Evolutionary conservation across 495 filamentous ascomycete genomes (phyloP), one percentile per base, ranked within the genome.

Genomic region (Penicillium simplicissimum): DNA sequence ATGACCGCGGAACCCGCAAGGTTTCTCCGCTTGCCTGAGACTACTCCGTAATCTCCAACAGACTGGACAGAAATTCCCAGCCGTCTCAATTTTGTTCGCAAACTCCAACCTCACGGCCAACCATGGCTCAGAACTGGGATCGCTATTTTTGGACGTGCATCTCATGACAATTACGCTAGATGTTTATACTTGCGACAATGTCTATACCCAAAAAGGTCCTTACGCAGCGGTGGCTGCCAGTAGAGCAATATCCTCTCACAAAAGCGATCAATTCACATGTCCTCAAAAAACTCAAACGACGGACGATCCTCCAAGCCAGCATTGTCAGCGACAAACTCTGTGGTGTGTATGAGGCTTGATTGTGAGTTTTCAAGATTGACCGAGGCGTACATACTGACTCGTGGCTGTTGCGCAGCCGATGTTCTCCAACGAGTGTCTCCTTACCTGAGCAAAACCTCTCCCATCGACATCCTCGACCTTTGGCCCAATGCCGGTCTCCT

Each of bases 391-490:
- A 28, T n/a, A 47, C 59, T 61, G 25, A 61, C 34, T 9, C 37
- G 38, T 40, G 17, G 8, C 36, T 40, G 11, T 34, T 31, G 51
- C 37, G 23, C 66, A 86, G 82, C 84, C 62, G 74, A 85, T 67
- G 63, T 81, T 19, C 54, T 85, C 53, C 58, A 83, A 62, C 78
- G 82, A 19, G 68, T 90, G 21, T 81, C 79, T 9, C 85, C 84
- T 2, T 85, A 82, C 11, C 82, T 96, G 25, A 70, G 72, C 21
- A 80, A 81, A 53, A 85, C 92, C 67, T 68, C 75, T 14, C 88
- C 88, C 53, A 86, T 92, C 66, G 91, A 93, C 62, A 82, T 98
- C 55, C 77, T 98, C 63, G 94, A 98, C 67, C 76, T 96, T 40
- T 89, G 90, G 76, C 94, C 94, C 1, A 91, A 90, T 25, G 65